Conservation (phyloP, 2,329 filamentous ascomycete genomes). For the Aureobasidium uvarum region DNA sequence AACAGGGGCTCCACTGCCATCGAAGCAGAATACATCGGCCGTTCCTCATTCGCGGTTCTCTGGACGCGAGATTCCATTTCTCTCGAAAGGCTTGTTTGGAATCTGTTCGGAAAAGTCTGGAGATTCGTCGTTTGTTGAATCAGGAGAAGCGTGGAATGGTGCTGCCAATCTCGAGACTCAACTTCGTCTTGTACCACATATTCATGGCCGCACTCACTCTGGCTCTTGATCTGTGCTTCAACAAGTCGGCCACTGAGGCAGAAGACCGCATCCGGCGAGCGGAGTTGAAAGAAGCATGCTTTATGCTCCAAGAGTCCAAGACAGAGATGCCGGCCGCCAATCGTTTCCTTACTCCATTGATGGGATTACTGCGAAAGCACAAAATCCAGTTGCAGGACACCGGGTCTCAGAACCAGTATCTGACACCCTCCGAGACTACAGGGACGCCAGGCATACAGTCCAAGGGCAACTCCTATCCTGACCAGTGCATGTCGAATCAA, state of each 20-base stretch:
- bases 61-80: slow-evolving; percentile 29
- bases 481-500: neutral
- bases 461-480: too few relatives aligned
- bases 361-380: slow-evolving; percentile 33
- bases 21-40: slow-evolving; percentile 36
- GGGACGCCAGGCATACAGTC: neutral
- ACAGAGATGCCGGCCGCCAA: slow-evolving; percentile 28
- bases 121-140: slow-evolving; percentile 25
- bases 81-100: slow-evolving; percentile 32
- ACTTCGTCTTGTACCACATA: slow-evolving; percentile 31
- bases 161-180: neutral
- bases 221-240: slow-evolving; percentile 36
- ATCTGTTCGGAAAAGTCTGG: slow-evolving; percentile 31
- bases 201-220: slow-evolving; percentile 34
- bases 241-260: slow-evolving; percentile 25
- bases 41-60: slow-evolving; percentile 32
- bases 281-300: slow-evolving; percentile 32
- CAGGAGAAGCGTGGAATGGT: neutral
- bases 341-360: slow-evolving; percentile 32
- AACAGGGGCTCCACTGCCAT: slow-evolving; percentile 31
- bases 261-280: slow-evolving; percentile 23
- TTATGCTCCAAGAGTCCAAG: slow-evolving; percentile 31
- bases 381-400: slow-evolving; percentile 30
- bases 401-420: neutral
- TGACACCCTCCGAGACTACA: slow-evolving; percentile 2